Percentiles rank a stretch among this genome's conserved stretches.
Evolutionary conservation across 2,329 filamentous ascomycete species (phyloP).

Genomic region (Raffaelea ambrosiae): DNA sequence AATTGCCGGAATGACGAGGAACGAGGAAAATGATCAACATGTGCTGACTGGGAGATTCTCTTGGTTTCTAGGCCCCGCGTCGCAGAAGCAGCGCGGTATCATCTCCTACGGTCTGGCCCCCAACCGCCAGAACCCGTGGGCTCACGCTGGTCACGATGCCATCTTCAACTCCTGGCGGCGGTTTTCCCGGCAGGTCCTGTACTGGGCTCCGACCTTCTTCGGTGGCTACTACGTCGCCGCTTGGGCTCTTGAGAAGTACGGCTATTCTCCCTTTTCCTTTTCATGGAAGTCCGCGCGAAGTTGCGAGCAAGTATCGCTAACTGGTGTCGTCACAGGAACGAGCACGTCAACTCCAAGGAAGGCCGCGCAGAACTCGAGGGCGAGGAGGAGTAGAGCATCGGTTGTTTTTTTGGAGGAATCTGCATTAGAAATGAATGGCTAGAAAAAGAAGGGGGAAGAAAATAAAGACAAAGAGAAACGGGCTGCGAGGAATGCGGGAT

Average conservation of each 20-base stretch:
- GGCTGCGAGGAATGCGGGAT: background rate
- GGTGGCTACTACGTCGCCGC: slow-evolving; percentile 74
- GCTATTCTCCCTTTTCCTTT: slow-evolving; percentile 10
- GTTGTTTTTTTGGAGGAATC: background rate
- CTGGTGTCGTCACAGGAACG: slow-evolving; percentile 47
- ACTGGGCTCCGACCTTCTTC: slow-evolving; percentile 72
- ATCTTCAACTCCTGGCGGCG: slow-evolving; percentile 95
- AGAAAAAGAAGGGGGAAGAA: too few relatives aligned
- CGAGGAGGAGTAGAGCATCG: slow-evolving; percentile 7
- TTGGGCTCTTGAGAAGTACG: slow-evolving; percentile 88
- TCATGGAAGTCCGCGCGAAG: background rate
- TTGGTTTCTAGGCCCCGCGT: slow-evolving; percentile 8
- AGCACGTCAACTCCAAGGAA: slow-evolving; percentile 73
- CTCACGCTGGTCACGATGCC: slow-evolving; percentile 67
- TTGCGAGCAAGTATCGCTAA: background rate
- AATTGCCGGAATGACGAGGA: background rate
- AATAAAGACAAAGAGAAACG: background rate
- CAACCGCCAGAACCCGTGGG: slow-evolving; percentile 85
- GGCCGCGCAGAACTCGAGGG: slow-evolving; percentile 51
- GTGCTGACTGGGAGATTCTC: background rate
- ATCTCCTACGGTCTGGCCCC: slow-evolving; percentile 67
- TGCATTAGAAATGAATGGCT: too few relatives aligned
- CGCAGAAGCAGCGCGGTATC: slow-evolving; percentile 47
- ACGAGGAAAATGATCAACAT: background rate
- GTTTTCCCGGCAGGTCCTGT: slow-evolving; percentile 78